A percentile compares a stretch with the other conserved stretches of the same genome.
Conservation (phyloP, 176 grass and related monocot species). For the Musa itinerans region DNA sequence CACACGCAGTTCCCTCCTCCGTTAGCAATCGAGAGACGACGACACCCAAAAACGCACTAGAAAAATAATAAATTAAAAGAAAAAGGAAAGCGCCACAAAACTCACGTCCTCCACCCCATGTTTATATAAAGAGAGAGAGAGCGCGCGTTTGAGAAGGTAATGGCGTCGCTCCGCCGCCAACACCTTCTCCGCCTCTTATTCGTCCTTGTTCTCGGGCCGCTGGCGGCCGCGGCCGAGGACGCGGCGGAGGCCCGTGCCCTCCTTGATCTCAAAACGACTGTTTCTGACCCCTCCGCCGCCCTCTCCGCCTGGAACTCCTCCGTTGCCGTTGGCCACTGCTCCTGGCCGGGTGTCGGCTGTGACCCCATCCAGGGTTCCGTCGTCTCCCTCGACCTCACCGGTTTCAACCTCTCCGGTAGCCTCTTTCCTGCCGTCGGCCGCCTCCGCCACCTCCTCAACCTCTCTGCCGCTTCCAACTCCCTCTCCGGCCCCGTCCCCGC, state of each 20-base stretch:
- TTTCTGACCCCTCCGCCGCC: slow-evolving; percentile 34
- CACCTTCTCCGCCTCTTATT: slow-evolving; percentile 17
- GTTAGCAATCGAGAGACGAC: too few species aligned
- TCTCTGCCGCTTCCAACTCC: slow-evolving; percentile 45
- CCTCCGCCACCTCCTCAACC: slow-evolving; percentile 42
- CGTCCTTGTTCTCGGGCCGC: neutral
- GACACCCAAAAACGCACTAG: neutral
- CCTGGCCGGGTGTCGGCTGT: slow-evolving; percentile 55
- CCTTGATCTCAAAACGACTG: slow-evolving; percentile 36
- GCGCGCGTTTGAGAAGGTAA: slow-evolving; percentile 8
- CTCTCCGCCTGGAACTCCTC: slow-evolving; percentile 50
- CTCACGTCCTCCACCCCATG: slow-evolving; percentile 29
- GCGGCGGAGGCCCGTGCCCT: slow-evolving; percentile 35
- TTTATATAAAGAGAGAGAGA: neutral
- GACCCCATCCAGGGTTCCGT: slow-evolving; percentile 3
- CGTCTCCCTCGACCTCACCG: neutral
- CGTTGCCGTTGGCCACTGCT: slow-evolving; percentile 30
- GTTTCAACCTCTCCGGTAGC: slow-evolving; percentile 6
- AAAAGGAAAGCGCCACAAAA: slow-evolving; percentile 21
- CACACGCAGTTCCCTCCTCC: too few species aligned
- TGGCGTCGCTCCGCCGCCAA: slow-evolving; percentile 16
- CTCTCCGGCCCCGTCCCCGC: slow-evolving; percentile 66
- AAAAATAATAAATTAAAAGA: neutral
- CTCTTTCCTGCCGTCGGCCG: slow-evolving; percentile 5
- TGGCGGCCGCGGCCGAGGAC: slow-evolving; percentile 1